Evolutionary conservation across 352 stramenopile genomes (phyloP).

Genomic region (Peronospora destructor): DNA sequence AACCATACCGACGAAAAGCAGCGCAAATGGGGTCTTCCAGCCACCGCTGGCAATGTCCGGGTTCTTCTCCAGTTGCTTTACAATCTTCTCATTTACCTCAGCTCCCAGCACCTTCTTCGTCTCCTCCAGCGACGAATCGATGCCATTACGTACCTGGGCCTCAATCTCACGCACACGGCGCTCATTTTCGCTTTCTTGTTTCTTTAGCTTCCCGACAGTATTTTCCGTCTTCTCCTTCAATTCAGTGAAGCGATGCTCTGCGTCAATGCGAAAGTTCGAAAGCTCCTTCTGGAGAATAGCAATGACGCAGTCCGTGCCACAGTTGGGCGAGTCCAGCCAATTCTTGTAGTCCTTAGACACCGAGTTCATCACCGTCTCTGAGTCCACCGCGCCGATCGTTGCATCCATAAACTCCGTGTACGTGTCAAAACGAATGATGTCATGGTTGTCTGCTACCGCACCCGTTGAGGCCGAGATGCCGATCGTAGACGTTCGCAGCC

Average conservation of each 20-base stretch:
- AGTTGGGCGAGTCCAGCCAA: constrained; percentile 75
- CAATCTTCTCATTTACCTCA: constrained; percentile 72
- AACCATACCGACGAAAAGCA: constrained; percentile 55
- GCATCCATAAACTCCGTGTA: constrained; percentile 55
- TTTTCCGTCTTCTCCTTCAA: constrained; percentile 84
- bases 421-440: constrained; percentile 71
- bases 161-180: constrained; percentile 65
- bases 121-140: constrained; percentile 55
- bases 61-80: constrained; percentile 70
- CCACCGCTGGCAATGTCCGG: constrained; percentile 43
- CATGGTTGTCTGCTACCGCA: constrained; percentile 80
- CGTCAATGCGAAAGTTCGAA: constrained; percentile 70
- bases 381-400: constrained; percentile 40
- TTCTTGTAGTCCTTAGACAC: constrained; percentile 84
- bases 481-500: constrained; percentile 51
- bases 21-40: constrained; percentile 77
- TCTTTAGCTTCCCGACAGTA: constrained; percentile 67
- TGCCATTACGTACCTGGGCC: constrained; percentile 47
- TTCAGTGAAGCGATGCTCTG: constrained; percentile 76
- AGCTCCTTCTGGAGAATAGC: constrained; percentile 75
- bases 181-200: constrained; percentile 73
- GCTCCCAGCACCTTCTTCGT: constrained; percentile 50
- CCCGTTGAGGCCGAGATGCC: constrained; percentile 75
- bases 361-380: constrained; percentile 65
- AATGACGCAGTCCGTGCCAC: constrained; percentile 67